Evolutionary conservation across 2,329 filamentous ascomycete genomes (phyloP), one percentile per base, ranked within the genome.

Genomic region (Trichophyton rubrum): DNA sequence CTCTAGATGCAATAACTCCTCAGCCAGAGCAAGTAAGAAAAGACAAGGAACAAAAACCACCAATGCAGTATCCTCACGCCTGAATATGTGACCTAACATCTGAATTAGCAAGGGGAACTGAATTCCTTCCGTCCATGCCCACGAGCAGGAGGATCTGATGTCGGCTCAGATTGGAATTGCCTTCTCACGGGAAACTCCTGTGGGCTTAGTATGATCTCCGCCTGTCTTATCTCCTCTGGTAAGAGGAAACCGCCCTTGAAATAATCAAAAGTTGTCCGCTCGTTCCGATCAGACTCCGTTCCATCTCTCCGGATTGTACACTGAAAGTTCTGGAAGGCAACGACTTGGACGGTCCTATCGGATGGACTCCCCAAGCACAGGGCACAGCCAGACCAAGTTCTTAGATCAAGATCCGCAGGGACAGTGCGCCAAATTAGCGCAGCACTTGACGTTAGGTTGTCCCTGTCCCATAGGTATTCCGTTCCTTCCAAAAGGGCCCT

Each of bases 321-420:
- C 38, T 41, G 57, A 51, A 49, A 62, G 33, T 55, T 62, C 33
- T 62, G 61, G 40, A 62, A 62, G 3, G 43, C 61, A 8, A 60
- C 53, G 40, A 57, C 61, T 22, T 41, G 30, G 24, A 49, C 38
- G 8, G 17, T 5, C 22, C 2, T 22, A 43, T 62, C 61, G 1
- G 35, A 27, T 15, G 53, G 40, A 33, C 40, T 60, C 41, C 61
- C 58, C 7, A 51, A 27, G 22, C 58, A 60, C 35, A 60, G 33
- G 30, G 56, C 61, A 13, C 43, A 49, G n/a, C 61, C 61, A 11
- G 61, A 43, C 40, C 40, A 35, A 13, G 49, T 53, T 4, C 30
- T 20, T 11, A 58, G 8, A 22, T 49, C 11, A 13, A 49, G 51
- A 11, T 27, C 15, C 17, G 49, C 38, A 22, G 59, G 22, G 15